Evolutionary conservation across 2,329 filamentous ascomycete species (phyloP).

Genomic region (Sarocladium strictum): DNA sequence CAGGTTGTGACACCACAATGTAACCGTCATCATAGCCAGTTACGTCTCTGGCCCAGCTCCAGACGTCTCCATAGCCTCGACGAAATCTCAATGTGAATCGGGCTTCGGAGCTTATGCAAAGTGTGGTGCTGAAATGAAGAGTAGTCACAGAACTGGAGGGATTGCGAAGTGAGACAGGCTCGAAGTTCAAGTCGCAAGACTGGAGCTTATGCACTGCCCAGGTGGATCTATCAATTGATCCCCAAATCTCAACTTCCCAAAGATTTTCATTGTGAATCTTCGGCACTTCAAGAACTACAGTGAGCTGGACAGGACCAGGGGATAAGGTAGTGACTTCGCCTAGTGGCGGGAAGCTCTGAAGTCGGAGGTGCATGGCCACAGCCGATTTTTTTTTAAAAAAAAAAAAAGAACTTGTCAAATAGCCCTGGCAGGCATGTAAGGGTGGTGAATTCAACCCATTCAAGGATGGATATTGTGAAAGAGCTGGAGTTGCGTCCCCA

Average conservation of each 20-base stretch:
- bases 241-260: conserved; percentile 75
- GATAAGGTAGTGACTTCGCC: conserved; percentile 60
- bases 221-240: conserved; percentile 49
- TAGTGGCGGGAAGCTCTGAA: conserved; percentile 61
- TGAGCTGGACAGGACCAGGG: conserved; percentile 38
- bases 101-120: conserved; percentile 43
- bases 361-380: conserved; percentile 26
- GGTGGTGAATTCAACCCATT: not conserved
- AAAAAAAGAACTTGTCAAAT: no score
- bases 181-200: conserved; percentile 17
- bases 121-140: conserved; percentile 48
- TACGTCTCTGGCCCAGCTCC: conserved; percentile 67
- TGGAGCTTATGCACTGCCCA: conserved; percentile 47
- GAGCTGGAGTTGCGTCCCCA: not conserved
- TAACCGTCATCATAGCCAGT: conserved; percentile 60
- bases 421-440: not conserved
- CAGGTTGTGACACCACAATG: conserved; percentile 33
- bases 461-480: not conserved
- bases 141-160: conserved; percentile 19
- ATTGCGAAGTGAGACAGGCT: conserved; percentile 47
- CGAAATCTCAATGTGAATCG: conserved; percentile 71
- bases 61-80: conserved; percentile 41
- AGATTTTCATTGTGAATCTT: conserved; percentile 41
- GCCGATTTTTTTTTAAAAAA: no score
- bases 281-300: conserved; percentile 63